A percentile compares a stretch with the other conserved stretches of the same genome.
phyloP scores from a whole-genome alignment of 192 early-diverging fungal species.

The Dissophora globulifera region DNA sequence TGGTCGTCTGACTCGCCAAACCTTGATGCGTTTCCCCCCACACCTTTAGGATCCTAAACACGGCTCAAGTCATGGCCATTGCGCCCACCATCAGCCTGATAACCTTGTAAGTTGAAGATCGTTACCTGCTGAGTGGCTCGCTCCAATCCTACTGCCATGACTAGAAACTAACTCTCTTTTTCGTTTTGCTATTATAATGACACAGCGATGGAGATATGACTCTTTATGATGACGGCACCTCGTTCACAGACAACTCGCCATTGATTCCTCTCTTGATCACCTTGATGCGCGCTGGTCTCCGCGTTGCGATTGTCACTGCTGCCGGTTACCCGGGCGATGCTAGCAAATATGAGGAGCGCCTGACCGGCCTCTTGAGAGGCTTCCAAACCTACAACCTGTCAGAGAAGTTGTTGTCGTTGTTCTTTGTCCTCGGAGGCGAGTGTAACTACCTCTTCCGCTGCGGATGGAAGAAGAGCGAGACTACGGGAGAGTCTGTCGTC shows the following conservation, averaged over 20 bases:
- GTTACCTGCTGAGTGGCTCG: too few species aligned
- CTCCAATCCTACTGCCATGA: too few species aligned
- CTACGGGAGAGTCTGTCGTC: conserved; percentile 31
- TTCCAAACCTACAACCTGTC: conserved; percentile 63
- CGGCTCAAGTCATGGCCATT: conserved; percentile 85
- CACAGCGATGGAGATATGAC: conserved; percentile 92
- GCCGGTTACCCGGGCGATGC: conserved; percentile 86
- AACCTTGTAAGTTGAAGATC: conserved; percentile 80
- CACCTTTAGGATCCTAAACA: conserved; percentile 77
- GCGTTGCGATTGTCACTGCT: conserved; percentile 91
- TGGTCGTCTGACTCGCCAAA: too few species aligned
- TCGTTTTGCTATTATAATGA: too few species aligned
- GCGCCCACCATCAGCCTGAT: conserved; percentile 77
- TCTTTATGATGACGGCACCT: conserved; percentile 88
- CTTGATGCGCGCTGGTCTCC: conserved; percentile 70
- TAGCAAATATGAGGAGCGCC: conserved; percentile 76
- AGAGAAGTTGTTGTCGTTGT: conserved; percentile 61
- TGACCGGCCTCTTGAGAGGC: conserved; percentile 78
- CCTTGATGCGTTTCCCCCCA: neutral
- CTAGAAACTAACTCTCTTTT: too few species aligned
- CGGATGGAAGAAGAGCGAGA: conserved; percentile 52
- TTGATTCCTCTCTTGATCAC: conserved; percentile 75
- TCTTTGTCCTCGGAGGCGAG: conserved; percentile 90
- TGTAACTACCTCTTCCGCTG: conserved; percentile 92
- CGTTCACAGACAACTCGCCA: conserved; percentile 76